Percentiles rank a stretch among this genome's conserved stretches.
Conservation (phyloP, 2,329 filamentous ascomycete genomes). For the Exophiala alcalophila region DNA sequence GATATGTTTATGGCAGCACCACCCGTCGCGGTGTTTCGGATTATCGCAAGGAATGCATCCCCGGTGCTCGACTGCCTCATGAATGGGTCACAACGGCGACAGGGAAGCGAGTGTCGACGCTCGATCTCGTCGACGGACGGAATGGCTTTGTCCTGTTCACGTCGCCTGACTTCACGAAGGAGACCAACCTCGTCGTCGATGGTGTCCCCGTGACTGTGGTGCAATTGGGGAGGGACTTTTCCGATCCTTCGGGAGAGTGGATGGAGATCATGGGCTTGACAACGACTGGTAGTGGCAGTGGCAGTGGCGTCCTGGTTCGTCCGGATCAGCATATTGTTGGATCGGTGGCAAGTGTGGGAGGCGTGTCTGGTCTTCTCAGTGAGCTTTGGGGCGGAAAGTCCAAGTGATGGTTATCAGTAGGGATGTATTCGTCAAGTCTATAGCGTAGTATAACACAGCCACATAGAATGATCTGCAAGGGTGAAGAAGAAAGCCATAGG, state of each 20-base stretch:
- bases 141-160: constrained; percentile 5
- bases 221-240: constrained; percentile 6
- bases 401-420: no score
- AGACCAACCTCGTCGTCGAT: background rate
- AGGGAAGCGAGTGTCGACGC: background rate
- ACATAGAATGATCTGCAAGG: no score
- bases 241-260: constrained; percentile 1
- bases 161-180: background rate
- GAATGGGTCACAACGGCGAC: constrained; percentile 2
- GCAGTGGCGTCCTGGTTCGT: constrained; percentile 4
- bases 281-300: no score
- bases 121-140: constrained; percentile 10
- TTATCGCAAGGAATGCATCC: constrained; percentile 2
- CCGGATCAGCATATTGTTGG: constrained; percentile 17
- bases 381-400: no score
- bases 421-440: no score
- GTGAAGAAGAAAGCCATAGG: no score
- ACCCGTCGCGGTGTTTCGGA: constrained; percentile 2
- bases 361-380: no score
- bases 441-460: no score
- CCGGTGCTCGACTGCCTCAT: constrained; percentile 10
- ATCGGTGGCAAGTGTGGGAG: no score
- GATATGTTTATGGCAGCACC: constrained; percentile 7
- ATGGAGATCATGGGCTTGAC: background rate
- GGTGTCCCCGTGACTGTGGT: constrained; percentile 1